Conservation (phyloP, 768 basidiomycete species). For the Suillus lakei region DNA sequence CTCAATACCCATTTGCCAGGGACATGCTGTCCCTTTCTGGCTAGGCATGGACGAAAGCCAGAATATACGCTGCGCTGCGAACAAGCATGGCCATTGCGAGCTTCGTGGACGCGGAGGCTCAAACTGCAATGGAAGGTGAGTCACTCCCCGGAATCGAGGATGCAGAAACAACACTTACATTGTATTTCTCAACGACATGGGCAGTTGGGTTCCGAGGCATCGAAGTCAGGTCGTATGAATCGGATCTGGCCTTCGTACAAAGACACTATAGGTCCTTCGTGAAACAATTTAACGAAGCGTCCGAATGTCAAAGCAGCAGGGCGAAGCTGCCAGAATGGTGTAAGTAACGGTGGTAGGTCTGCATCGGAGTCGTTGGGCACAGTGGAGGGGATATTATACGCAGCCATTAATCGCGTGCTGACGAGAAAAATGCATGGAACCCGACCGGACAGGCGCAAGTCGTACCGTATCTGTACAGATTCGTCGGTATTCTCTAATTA, state of each 20-base stretch:
- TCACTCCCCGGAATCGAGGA: background rate
- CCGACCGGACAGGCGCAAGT: slow-evolving; percentile 31
- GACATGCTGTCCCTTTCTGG: background rate
- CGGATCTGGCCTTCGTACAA: slow-evolving; percentile 29
- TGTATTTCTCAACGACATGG: slow-evolving; percentile 22
- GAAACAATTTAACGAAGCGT: slow-evolving; percentile 31
- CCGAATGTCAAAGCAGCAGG: slow-evolving; percentile 32
- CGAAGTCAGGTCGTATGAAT: slow-evolving; percentile 32
- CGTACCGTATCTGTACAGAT: slow-evolving; percentile 29
- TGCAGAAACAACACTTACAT: slow-evolving; percentile 16
- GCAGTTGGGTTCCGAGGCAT: slow-evolving; percentile 18
- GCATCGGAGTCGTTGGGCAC: slow-evolving; percentile 7
- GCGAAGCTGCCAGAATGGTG: slow-evolving; percentile 21
- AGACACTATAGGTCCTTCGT: slow-evolving; percentile 30
- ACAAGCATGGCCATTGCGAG: slow-evolving; percentile 24
- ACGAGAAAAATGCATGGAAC: slow-evolving; percentile 25
- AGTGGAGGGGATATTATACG: slow-evolving; percentile 24
- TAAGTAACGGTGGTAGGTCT: slow-evolving; percentile 14
- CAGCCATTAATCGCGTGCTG: slow-evolving; percentile 33
- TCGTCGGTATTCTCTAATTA: background rate
- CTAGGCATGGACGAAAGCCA: slow-evolving; percentile 27
- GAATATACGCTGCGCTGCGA: slow-evolving; percentile 34
- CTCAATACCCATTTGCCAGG: background rate
- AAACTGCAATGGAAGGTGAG: slow-evolving; percentile 20
- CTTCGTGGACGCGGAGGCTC: slow-evolving; percentile 19